Evolutionary conservation across 164 flowering plant genomes (phyloP).

Genomic region (Chimonanthus salicifolius): DNA sequence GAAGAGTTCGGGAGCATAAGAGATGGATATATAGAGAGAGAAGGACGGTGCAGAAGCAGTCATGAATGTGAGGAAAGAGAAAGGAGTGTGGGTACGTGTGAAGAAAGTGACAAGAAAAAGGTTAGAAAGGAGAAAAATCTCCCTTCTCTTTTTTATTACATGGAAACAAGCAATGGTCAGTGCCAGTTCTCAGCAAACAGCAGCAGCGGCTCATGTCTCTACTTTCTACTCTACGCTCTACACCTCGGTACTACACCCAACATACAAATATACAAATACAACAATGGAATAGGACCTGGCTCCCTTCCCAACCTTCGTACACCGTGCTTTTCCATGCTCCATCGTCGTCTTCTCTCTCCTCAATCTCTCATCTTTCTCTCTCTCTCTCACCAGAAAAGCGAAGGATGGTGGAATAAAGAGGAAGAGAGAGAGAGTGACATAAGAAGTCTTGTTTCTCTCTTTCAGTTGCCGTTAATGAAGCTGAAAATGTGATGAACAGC

Average conservation of each 20-base stretch:
- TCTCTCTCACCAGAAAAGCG: not conserved
- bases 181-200: not conserved
- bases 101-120: not conserved
- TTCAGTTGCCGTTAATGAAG: constrained; percentile 9
- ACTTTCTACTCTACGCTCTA: not conserved
- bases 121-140: not conserved
- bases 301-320: not conserved
- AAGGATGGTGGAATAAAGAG: too few species aligned
- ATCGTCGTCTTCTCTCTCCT: not conserved
- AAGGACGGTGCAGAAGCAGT: not conserved
- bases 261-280: not conserved
- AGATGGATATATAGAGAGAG: too few species aligned
- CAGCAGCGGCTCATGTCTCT: not conserved
- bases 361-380: not conserved
- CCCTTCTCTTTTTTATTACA: not conserved
- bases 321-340: not conserved
- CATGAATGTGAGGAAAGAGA: not conserved
- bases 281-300: not conserved
- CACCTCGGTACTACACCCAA: not conserved
- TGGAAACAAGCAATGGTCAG: constrained; percentile 2
- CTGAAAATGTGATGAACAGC: constrained; percentile 51
- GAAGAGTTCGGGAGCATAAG: too few species aligned
- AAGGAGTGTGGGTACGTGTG: too few species aligned
- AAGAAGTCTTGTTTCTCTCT: not conserved
- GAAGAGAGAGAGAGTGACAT: too few species aligned